Base-by-base conservation (phyloP, 768 basidiomycete genomes). In the Dacryopinax primogenitus region DNA sequence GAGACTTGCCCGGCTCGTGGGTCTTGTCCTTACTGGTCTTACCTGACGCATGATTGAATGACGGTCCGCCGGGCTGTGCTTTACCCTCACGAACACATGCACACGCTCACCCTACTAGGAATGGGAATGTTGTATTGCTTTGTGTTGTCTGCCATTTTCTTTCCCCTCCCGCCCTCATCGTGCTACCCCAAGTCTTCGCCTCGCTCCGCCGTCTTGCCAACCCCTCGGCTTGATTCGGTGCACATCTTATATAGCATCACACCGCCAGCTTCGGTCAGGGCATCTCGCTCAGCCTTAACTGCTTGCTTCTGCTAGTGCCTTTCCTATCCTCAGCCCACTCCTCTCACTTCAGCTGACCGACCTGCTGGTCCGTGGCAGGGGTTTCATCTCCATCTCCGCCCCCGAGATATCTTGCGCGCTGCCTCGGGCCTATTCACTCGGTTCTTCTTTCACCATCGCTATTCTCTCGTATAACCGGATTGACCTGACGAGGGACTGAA, bases 301-400 rank as follows among this genome's bases (percentile, higher is more conserved):
- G 30, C 26, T 30, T 58, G 51, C 51, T 58, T 58, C 51, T 58
- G 51, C 51, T 32, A 32, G 51, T 30, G 23, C 30, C 26, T n/a
- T 15, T 58, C 51, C 51, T 18, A 15, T 13, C 51, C 51, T 58
- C 51, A 58, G 51, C 51, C 51, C 51, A 58, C 4, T 32, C 9
- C 18, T 58, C 23, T 58, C 51, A 15, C 30, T 58, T 47, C 51
- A 30, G 13, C 26, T 11, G 51, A 58, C 51, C 41, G 16, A 6
- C 23, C 45, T 11, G 30, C 51, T 58, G n/a, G n/a, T n/a, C n/a
- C 51, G 26, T 58, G 26, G 32, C 51, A 58, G 51, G 51, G 51
- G 51, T 58, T 58, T 58, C 51, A 58, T 58, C 51, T 58, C 26
- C 51, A 58, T 58, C 51, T 39, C 37, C 37, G 51, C 51, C 51